These are phyloP conservation scores for Begonia peltatifolia DNA, from an alignment of 306 rosid species.

Conservation along the genomic window DNA sequence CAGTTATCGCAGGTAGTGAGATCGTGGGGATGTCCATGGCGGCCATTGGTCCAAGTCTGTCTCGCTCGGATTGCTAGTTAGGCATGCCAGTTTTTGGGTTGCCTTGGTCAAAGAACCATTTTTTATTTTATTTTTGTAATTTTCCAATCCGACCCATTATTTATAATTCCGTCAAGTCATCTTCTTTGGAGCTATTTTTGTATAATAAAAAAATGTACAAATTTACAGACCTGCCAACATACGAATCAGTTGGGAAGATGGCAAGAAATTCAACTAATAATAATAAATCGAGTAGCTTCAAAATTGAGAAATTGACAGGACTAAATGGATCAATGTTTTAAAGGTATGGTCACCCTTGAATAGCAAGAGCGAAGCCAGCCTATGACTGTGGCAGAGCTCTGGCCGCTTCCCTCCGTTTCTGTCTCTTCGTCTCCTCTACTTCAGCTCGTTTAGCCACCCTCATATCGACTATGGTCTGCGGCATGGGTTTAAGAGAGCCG, in stretches of 20 bases:
- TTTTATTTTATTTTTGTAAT: too few species aligned
- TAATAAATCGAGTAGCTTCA: too few species aligned
- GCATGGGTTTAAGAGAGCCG: constrained; percentile 46
- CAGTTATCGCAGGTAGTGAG: background rate
- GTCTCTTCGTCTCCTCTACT: constrained; percentile 26
- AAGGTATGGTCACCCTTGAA: constrained; percentile 10
- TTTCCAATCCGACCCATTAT: background rate
- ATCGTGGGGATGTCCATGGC: background rate
- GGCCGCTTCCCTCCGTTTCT: constrained; percentile 20
- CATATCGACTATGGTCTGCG: constrained; percentile 54
- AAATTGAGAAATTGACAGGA: background rate
- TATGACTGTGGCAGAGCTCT: background rate
- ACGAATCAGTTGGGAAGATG: background rate
- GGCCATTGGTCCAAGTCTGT: background rate
- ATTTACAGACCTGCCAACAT: background rate
- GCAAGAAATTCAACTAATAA: too few species aligned
- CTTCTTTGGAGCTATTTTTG: background rate
- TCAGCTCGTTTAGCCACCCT: constrained; percentile 43
- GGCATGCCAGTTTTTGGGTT: background rate
- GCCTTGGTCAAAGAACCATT: background rate
- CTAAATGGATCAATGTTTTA: constrained; percentile 4
- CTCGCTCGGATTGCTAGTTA: background rate
- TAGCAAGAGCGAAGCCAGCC: too few species aligned
- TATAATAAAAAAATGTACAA: background rate
- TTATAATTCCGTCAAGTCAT: background rate